Evolutionary conservation across 2,329 filamentous ascomycete species (phyloP), one percentile per base, ranked within the genome.

Genomic region (Samsoniella hepiali): DNA sequence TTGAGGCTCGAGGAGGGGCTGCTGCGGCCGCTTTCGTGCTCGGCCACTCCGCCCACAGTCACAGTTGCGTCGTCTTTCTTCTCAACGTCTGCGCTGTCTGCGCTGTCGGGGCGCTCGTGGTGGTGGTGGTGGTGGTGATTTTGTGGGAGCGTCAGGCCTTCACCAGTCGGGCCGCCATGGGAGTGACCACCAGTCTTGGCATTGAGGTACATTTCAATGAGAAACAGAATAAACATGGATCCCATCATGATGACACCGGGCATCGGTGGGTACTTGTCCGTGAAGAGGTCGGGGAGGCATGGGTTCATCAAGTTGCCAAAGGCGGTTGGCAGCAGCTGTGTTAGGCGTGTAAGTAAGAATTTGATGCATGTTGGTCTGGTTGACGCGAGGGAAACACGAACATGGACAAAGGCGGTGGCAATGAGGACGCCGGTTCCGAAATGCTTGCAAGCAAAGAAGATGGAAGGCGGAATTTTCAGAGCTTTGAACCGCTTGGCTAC

Each of bases 401-500:
- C 80, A 79, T 91, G 88, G 27, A 91, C 88, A 68, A 91, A 91
- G 3, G 88, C 88, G 2, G 88, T 91, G 32, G 88, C 88, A 63
- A 91, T 84, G 44, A 91, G 78, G 22, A 91, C 88, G 65, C 88
- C 88, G 0, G 88, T 91, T 71, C 88, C 86, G 66, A 89, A 88
- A 69, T 87, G 84, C 68, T 87, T 87, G 74, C 83, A 86, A 62
- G 84, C 81, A 70, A 87, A 87, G 73, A 87, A 86, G 38, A 84
- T 70, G 67, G 78, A 81, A 1, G 81, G 76, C 0, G 84, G 83
- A 9, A 86, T 82, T 72, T 83, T 85, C 69, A 87, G 74, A 81
- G 82, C 84, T 62, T 74, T 81, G 68, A 87, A 74, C 72, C 85
- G 86, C 73, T 82, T 83, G 3, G 80, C 80, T 4, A 78, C 76